Evolutionary conservation across 805 yeast species (phyloP).

Genomic region (Candida ortonii): DNA sequence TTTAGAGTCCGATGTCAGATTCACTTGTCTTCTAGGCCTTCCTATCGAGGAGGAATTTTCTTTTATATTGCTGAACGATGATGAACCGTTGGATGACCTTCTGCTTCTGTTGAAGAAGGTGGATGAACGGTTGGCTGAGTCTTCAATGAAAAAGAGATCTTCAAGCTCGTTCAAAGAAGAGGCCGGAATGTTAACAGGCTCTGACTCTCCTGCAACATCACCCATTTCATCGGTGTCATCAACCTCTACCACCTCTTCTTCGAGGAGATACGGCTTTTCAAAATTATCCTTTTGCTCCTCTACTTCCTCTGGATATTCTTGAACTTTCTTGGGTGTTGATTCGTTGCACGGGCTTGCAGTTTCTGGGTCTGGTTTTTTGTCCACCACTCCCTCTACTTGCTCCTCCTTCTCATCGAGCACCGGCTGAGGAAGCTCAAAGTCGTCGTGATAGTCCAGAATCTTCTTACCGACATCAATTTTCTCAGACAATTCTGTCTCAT

Average conservation of each 20-base stretch:
- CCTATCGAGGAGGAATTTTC: too few relatives aligned
- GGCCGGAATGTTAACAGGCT: conserved; percentile 39
- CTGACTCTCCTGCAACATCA: conserved; percentile 6
- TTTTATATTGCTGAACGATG: conserved; percentile 6
- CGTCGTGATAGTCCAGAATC: too few relatives aligned
- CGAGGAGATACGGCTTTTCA: not conserved
- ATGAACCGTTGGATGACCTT: conserved; percentile 12
- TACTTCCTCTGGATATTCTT: too few relatives aligned
- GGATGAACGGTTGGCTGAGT: conserved; percentile 24
- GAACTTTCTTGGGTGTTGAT: too few relatives aligned
- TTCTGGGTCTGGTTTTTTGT: too few relatives aligned
- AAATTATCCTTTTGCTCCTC: not conserved
- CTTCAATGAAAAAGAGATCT: conserved; percentile 27
- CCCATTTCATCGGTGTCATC: conserved; percentile 28
- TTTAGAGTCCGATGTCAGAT: too few relatives aligned
- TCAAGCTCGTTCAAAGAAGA: conserved; percentile 35
- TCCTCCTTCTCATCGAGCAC: too few relatives aligned
- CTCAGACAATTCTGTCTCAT: not conserved
- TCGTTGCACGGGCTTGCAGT: too few relatives aligned
- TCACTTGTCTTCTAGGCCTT: too few relatives aligned
- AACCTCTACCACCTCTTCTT: conserved; percentile 1
- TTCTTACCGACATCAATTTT: too few relatives aligned
- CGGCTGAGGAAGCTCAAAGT: too few relatives aligned
- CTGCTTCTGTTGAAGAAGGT: conserved; percentile 25
- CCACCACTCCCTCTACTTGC: too few relatives aligned